These are phyloP conservation scores for Fusarium coffeatum DNA, from an alignment of 2,329 filamentous ascomycete genomes.

Conservation along the genomic window DNA sequence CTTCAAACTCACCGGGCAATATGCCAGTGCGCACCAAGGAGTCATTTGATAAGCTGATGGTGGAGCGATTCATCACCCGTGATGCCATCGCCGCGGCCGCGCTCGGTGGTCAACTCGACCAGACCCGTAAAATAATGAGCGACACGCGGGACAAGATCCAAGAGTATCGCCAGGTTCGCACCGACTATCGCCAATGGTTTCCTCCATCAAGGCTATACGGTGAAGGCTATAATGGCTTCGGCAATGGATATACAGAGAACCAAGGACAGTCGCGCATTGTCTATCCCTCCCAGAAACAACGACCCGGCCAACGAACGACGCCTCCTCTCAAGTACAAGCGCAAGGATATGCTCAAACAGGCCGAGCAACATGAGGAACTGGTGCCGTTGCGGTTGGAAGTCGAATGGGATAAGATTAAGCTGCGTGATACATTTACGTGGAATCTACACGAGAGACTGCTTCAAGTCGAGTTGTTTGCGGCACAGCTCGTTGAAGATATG, in stretches of 20 bases:
- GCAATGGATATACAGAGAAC: constrained; percentile 84
- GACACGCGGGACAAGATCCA: constrained; percentile 75
- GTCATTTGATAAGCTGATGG: constrained; percentile 63
- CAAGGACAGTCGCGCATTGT: constrained; percentile 75
- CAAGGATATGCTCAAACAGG: constrained; percentile 85
- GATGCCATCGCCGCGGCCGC: constrained; percentile 67
- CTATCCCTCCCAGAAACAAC: constrained; percentile 81
- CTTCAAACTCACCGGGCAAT: constrained; percentile 38
- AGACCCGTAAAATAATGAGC: constrained; percentile 67
- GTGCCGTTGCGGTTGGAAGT: constrained; percentile 93
- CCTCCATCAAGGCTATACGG: constrained; percentile 70
- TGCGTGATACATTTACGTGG: constrained; percentile 98
- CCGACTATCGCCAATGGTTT: constrained; percentile 66
- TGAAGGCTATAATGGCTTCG: constrained; percentile 87
- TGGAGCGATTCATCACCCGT: constrained; percentile 65
- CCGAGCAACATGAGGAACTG: constrained; percentile 90
- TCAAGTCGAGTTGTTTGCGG: constrained; percentile 82
- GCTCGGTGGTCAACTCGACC: constrained; percentile 62
- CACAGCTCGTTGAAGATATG: constrained; percentile 92
- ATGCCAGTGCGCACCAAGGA: constrained; percentile 66
- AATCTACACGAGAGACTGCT: constrained; percentile 93
- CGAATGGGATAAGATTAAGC: constrained; percentile 93
- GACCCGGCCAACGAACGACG: constrained; percentile 81
- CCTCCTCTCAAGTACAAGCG: constrained; percentile 78
- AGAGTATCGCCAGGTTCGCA: constrained; percentile 73